A percentile compares a stretch with the other conserved stretches of the same genome.
Conservation (phyloP, 2,329 filamentous ascomycete species). For the Alternaria hordeiaustralica region DNA sequence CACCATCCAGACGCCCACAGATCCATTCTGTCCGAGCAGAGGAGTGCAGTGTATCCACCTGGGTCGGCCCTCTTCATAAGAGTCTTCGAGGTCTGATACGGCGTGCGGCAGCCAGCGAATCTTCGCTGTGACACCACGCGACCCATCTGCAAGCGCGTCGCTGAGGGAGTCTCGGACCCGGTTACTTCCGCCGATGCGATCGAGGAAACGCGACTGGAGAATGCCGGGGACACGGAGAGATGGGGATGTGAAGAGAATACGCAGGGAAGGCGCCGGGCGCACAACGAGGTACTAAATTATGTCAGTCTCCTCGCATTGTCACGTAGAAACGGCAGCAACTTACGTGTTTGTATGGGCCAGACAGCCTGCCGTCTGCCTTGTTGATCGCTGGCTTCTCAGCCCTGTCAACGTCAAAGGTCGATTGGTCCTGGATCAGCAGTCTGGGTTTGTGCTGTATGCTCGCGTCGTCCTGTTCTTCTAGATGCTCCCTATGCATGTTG, state of each 20-base stretch:
- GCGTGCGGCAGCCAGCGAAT: constrained; percentile 67
- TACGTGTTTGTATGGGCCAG: constrained; percentile 65
- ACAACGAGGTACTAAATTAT: constrained; percentile 54
- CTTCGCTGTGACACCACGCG: constrained; percentile 74
- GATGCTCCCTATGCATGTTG: constrained; percentile 64
- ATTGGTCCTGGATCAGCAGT: constrained; percentile 58
- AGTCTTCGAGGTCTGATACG: constrained; percentile 47
- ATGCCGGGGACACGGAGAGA: constrained; percentile 58
- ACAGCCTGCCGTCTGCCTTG: constrained; percentile 36
- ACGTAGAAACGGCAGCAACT: constrained; percentile 30
- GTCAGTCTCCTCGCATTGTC: constrained; percentile 3
- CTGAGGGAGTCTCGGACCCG: constrained; percentile 61
- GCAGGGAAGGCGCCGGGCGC: constrained; percentile 55
- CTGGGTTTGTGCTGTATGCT: constrained; percentile 50
- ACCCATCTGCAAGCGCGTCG: constrained; percentile 69
- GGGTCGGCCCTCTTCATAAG: constrained; percentile 64
- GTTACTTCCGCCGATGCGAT: constrained; percentile 57
- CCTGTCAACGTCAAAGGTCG: constrained; percentile 33
- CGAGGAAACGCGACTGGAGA: constrained; percentile 56
- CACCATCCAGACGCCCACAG: constrained; percentile 80
- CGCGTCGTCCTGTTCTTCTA: constrained; percentile 56
- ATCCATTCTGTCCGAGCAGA: constrained; percentile 68
- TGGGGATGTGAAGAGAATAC: constrained; percentile 59
- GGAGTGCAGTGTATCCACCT: constrained; percentile 83
- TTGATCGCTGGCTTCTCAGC: constrained; percentile 13